These are phyloP conservation scores for Entrophospora sp. DNA, from an alignment of 192 early-diverging fungal genomes.

Conservation along the genomic window DNA sequence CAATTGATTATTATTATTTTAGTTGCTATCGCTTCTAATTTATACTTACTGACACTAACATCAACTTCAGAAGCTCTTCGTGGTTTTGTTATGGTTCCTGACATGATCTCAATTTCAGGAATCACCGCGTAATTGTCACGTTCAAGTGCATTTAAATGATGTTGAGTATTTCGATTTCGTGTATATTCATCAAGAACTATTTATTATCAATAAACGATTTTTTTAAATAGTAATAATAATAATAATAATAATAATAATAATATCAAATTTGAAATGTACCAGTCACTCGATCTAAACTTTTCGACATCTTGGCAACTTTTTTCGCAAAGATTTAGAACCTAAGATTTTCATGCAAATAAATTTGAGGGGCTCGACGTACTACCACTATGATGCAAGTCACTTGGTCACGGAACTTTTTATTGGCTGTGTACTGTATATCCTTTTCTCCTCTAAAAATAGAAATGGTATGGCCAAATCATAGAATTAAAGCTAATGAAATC, in stretches of 20 bases:
- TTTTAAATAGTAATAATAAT: background rate
- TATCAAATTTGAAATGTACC: too few relatives aligned
- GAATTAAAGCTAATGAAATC: too few relatives aligned
- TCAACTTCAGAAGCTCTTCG: constrained; percentile 14
- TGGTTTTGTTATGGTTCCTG: constrained; percentile 15
- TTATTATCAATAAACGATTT: background rate
- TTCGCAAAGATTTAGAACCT: too few relatives aligned
- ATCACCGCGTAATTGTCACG: constrained; percentile 15
- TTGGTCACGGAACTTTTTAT: too few relatives aligned
- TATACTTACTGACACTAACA: constrained; percentile 3
- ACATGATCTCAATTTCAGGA: constrained; percentile 9
- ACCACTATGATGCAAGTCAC: too few relatives aligned
- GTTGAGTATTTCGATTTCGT: background rate
- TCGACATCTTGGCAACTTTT: too few relatives aligned
- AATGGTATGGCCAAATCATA: too few relatives aligned
- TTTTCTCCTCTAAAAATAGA: too few relatives aligned
- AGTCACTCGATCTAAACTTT: too few relatives aligned
- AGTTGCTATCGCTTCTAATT: background rate
- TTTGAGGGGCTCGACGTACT: too few relatives aligned
- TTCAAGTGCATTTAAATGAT: constrained; percentile 16
- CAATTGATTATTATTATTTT: background rate
- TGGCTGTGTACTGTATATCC: too few relatives aligned
- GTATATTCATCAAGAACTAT: constrained; percentile 3
- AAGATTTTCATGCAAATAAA: too few relatives aligned
- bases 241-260: background rate